Evolutionary conservation across 1,284 basidiomycete genomes (phyloP), one percentile per base, ranked within the genome.

Genomic region (Waitea zeae): DNA sequence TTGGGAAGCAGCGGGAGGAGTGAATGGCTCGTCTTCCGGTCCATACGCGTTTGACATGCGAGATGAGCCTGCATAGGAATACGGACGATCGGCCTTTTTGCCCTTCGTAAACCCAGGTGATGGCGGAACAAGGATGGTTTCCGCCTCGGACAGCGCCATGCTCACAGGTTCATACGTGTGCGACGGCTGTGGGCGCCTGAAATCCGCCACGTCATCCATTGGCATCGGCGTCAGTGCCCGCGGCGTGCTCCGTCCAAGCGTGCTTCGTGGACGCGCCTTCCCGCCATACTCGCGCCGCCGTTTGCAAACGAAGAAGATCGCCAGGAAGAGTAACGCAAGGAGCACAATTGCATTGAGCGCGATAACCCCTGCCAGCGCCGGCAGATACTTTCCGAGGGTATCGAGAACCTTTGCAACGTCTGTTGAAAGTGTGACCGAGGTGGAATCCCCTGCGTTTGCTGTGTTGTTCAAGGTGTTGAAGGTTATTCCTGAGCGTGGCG

Each of bases 121-220:
- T 14, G 73, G 71, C 15, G 71, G 70, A 6, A 67, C 61, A 46
- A 78, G 76, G 9, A 30, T 15, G 3, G 74, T 75, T 46, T 79
- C 76, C n/a, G n/a, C n/a, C 36, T 81, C 78, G 15, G 71, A 73
- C 41, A 80, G 49, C 18, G 77, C 77, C 73, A 79, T 73, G 22
- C 77, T 80, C 28, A 81, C 75, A 4, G 75, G 74, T 45, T 78
- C 59, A 47, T 80, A 79, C 19, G 52, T 47, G 41, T 72, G 70
- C 17, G 19, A 24, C 27, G 24, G 12, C 17, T 27, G 33, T 17
- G 27, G 11, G 18, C 3, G 3, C n/a, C 19, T 7, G 11, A 20
- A 24, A 30, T 20, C 17, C 20, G 24, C 24, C 19, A 30, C 3
- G 32, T 46, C 41, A 34, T 46, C 46, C 41, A 59, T 46, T 26